Percentiles rank a stretch among this genome's conserved stretches.
Conservation (phyloP, 768 basidiomycete genomes). For the Lyophyllum decastes region DNA sequence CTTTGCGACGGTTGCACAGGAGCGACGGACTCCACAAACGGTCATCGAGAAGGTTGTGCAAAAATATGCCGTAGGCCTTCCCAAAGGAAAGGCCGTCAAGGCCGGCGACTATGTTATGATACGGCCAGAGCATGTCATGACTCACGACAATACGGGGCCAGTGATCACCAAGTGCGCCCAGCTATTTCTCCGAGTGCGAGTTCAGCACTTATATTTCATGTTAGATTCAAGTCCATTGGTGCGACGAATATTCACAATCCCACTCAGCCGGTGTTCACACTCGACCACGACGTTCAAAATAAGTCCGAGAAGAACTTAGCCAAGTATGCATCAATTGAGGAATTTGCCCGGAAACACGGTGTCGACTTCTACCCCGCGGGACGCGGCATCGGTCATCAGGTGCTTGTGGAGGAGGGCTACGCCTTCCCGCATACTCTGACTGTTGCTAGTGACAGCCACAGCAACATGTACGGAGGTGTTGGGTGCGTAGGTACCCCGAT, state of each 20-base stretch:
- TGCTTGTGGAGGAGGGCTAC: constrained; percentile 97
- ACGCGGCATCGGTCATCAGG: constrained; percentile 96
- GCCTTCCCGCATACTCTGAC: constrained; percentile 95
- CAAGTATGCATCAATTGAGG: constrained; percentile 92
- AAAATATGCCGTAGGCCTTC: constrained; percentile 91
- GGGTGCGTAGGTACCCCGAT: constrained; percentile 98
- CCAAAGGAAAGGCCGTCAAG: constrained; percentile 75
- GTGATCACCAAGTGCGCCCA: constrained; percentile 90
- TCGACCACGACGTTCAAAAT: constrained; percentile 99
- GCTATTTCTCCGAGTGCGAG: neutral
- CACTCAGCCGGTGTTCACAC: constrained; percentile 89
- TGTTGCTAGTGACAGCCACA: constrained; percentile 95
- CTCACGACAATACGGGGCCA: constrained; percentile 97
- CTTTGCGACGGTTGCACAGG: constrained; percentile 27
- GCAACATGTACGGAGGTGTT: constrained; percentile 99
- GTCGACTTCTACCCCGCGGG: constrained; percentile 98
- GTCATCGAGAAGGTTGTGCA: constrained; percentile 98
- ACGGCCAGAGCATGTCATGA: constrained; percentile 97
- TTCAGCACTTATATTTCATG: constrained; percentile 2
- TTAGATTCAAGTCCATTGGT: constrained; percentile 92
- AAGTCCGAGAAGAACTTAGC: constrained; percentile 84
- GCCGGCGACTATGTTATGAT: constrained; percentile 99
- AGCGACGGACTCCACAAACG: constrained; percentile 66
- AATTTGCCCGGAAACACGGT: constrained; percentile 80
- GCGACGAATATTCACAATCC: constrained; percentile 82